Base-by-base conservation (phyloP, 768 basidiomycete species). In the Sporobolomyces roseus region DNA sequence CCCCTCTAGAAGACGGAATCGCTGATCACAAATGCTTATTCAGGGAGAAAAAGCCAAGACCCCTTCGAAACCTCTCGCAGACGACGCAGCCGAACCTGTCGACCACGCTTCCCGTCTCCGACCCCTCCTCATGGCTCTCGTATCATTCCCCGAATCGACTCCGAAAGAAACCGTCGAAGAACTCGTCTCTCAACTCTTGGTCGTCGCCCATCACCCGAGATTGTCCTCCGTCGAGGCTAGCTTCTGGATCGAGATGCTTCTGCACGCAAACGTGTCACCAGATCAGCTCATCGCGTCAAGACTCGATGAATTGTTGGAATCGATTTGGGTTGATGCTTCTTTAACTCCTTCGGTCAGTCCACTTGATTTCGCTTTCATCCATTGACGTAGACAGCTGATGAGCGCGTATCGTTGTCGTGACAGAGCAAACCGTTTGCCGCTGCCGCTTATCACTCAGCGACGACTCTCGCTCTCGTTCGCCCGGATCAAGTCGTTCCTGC, bases 401-500 rank as follows among this genome's bases (percentile, higher is more conserved):
- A 10, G 13, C 5, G 9, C 10, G 8, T 25, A 3, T 33, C 38
- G 9, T 41, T 9, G 9, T 41, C 17, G 17, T 41, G 3, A 17
- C 65, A 67, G 64, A 61, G 49, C 49, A 25, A 50, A 16, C 45
- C 53, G 30, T 67, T 75, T 50, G 76, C 77, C 4, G 67, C 78
- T 56, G 92, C 93, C 7, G 86, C 86, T 49, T 89, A 88, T 75
- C 82, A 83, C 30, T 86, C 92, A 5, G 80, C 89, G 36, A 84
- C 86, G 12, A 93, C 91, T 0, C 77, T 94, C 45, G 82, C 86
- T 1, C 93, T 97, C 74, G 85, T 99, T 21, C 85, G 87, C 1
- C 89, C 96, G 0, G 80, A 82, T 0, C 73, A 79, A 0, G 84
- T 88, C 14, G 80, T 96, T 4, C 87, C 89, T 0, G 83, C 83